These are phyloP conservation scores for Canavalia ensiformis DNA, from an alignment of 306 rosid genomes.

Conservation along the genomic window DNA sequence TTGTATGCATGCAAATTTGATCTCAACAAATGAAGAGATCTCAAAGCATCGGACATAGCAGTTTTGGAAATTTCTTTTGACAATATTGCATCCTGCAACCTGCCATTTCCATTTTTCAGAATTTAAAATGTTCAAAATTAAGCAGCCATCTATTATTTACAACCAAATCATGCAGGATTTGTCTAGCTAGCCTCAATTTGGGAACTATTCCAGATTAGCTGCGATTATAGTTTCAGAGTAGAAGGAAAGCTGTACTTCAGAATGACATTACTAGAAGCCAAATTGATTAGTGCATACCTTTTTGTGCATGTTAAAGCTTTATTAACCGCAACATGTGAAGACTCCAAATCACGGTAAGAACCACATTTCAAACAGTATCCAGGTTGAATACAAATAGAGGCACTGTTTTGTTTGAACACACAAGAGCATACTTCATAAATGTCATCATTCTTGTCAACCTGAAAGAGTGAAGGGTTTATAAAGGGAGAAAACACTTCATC, in stretches of 20 bases:
- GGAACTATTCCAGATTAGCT: constrained; percentile 26
- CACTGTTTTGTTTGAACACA: constrained; percentile 49
- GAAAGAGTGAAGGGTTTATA: constrained; percentile 38
- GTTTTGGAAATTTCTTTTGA: constrained; percentile 62
- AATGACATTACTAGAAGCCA: constrained; percentile 26
- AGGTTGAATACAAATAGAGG: constrained; percentile 54
- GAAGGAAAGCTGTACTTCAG: constrained; percentile 36
- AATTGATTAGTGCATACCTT: constrained; percentile 56
- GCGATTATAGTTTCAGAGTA: constrained; percentile 37
- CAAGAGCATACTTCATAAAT: constrained; percentile 47
- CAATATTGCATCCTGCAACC: constrained; percentile 70
- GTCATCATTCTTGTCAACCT: constrained; percentile 59
- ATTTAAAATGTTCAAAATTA: constrained; percentile 13
- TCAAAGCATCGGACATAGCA: constrained; percentile 60
- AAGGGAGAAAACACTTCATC: constrained; percentile 15
- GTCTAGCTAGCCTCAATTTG: constrained; percentile 40
- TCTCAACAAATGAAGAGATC: constrained; percentile 66
- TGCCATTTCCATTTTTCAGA: constrained; percentile 49
- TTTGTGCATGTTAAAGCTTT: constrained; percentile 62
- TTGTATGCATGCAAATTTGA: constrained; percentile 78
- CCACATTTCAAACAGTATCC: constrained; percentile 77
- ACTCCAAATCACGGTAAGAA: constrained; percentile 71
- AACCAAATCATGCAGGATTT: constrained; percentile 21
- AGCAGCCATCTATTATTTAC: constrained; percentile 21
- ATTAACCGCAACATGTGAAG: constrained; percentile 57